Conservation (phyloP, 164 flowering plant genomes). For the Vitis vinifera region DNA sequence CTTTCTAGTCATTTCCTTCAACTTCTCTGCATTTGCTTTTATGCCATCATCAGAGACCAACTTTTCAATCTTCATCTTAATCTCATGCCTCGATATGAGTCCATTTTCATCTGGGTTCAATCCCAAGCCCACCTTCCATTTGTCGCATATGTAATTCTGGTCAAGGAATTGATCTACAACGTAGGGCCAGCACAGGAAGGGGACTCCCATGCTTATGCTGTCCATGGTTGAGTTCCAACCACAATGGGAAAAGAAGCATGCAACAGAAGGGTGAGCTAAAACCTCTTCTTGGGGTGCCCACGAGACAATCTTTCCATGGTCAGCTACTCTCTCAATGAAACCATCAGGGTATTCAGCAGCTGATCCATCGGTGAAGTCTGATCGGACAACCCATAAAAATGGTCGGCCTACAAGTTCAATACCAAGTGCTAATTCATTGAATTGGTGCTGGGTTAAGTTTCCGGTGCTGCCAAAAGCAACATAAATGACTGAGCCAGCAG, state of each 20-base stretch:
- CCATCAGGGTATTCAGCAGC: background rate
- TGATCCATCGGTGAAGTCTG: background rate
- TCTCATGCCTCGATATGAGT: conserved; percentile 19
- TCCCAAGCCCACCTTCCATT: conserved; percentile 25
- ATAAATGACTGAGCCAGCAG: too few relatives aligned
- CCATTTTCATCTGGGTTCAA: conserved; percentile 22
- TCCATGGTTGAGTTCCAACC: background rate
- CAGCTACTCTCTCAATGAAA: conserved; percentile 1
- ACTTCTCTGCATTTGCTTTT: too few relatives aligned
- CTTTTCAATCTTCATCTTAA: conserved; percentile 18
- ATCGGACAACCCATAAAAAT: conserved; percentile 11
- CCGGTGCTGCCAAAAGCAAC: too few relatives aligned
- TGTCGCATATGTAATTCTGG: conserved; percentile 20
- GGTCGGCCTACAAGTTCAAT: background rate
- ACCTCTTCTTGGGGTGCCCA: conserved; percentile 12
- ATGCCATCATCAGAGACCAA: too few relatives aligned
- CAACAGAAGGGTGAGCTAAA: conserved; percentile 8
- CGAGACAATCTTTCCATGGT: conserved; percentile 5
- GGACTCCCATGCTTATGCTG: conserved; percentile 15
- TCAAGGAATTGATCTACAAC: conserved; percentile 20
- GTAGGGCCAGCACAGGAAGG: conserved; percentile 29
- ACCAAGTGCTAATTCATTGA: too few relatives aligned
- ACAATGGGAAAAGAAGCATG: conserved; percentile 2
- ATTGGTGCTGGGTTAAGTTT: too few relatives aligned
- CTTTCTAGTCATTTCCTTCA: too few relatives aligned